These are phyloP conservation scores for Oryza glaberrima DNA, from an alignment of 176 grass and related monocot genomes.

Conservation along the genomic window DNA sequence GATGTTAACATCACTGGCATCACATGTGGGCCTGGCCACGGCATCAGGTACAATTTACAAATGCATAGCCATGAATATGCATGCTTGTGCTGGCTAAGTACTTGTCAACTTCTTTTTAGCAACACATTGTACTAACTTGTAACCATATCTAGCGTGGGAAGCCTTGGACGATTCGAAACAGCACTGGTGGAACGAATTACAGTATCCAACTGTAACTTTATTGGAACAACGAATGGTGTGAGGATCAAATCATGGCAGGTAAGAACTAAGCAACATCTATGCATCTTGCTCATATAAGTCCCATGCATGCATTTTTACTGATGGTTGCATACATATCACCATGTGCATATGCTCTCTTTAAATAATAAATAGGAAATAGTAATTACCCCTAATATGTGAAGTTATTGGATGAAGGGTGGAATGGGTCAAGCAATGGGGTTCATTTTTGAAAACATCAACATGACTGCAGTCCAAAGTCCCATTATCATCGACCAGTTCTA, in stretches of 20 bases:
- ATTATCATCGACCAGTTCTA: constrained; percentile 76
- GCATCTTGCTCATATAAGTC: neutral
- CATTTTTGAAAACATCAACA: constrained; percentile 50
- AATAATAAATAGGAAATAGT: neutral
- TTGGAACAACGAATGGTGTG: constrained; percentile 49
- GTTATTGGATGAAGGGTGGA: constrained; percentile 59
- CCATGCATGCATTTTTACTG: neutral
- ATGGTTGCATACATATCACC: neutral
- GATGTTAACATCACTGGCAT: constrained; percentile 41
- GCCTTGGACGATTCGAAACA: constrained; percentile 40
- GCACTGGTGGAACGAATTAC: constrained; percentile 47
- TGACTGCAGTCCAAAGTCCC: constrained; percentile 50
- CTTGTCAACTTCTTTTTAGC: constrained; percentile 9
- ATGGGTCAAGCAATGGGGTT: constrained; percentile 52
- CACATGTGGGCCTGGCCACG: constrained; percentile 77
- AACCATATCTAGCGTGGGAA: constrained; percentile 65
- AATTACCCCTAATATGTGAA: neutral
- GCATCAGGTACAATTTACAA: constrained; percentile 75
- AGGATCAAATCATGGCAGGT: constrained; percentile 89
- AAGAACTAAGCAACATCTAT: neutral
- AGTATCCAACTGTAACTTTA: constrained; percentile 55
- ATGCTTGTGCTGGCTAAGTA: neutral
- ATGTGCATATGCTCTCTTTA: neutral
- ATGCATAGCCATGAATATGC: neutral
- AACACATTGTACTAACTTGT: constrained; percentile 6